Evolutionary conservation across 2,329 filamentous ascomycete species (phyloP).

Genomic region (Daldinia sp.): DNA sequence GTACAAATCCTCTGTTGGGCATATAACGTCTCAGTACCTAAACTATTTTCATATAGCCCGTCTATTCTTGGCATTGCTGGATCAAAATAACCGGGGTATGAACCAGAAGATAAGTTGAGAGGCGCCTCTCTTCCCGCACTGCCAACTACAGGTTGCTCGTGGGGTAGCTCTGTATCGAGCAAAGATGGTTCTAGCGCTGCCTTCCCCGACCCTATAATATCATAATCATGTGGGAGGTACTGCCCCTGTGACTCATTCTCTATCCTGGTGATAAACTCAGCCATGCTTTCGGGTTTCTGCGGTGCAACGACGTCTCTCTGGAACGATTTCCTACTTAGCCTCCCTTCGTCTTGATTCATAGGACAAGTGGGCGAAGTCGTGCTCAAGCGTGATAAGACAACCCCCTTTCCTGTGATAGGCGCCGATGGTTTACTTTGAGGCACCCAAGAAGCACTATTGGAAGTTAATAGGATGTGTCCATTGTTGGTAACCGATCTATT

Average conservation of each 20-base stretch:
- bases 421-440: slow-evolving; percentile 36
- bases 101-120: background rate
- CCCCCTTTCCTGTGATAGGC: slow-evolving; percentile 15
- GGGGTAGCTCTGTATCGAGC: background rate
- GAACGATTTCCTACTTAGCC: background rate
- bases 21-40: background rate
- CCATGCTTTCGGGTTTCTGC: slow-evolving; percentile 39
- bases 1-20: background rate
- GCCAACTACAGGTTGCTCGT: background rate
- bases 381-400: slow-evolving; percentile 25
- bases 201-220: background rate
- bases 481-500: background rate
- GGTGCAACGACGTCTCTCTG: background rate
- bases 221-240: background rate
- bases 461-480: slow-evolving; percentile 18
- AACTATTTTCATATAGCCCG: background rate
- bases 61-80: background rate
- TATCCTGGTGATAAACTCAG: slow-evolving; percentile 49
- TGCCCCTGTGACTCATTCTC: slow-evolving; percentile 38
- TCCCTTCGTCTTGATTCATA: slow-evolving; percentile 25
- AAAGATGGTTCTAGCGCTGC: background rate
- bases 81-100: background rate
- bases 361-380: slow-evolving; percentile 36
- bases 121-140: background rate
- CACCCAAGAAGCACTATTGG: slow-evolving; percentile 42